A percentile compares a stretch with the other conserved stretches of the same genome.
Conservation (phyloP, 1,284 basidiomycete genomes). For the Leccinum subatratum region DNA sequence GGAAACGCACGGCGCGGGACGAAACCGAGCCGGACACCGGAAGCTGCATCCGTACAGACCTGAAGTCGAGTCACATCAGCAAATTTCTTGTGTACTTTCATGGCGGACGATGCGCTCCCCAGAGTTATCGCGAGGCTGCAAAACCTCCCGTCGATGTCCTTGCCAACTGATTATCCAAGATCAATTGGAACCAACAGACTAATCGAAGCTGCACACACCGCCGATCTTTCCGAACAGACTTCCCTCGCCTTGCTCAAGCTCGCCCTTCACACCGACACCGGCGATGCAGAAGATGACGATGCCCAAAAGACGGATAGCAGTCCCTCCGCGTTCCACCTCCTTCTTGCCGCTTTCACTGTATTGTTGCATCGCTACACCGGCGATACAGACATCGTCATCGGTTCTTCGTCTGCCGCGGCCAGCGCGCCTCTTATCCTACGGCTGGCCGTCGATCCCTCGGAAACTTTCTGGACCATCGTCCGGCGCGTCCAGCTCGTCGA, state of each 20-base stretch:
- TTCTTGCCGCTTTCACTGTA: constrained; percentile 87
- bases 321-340: constrained; percentile 86
- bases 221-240: constrained; percentile 65
- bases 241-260: constrained; percentile 71
- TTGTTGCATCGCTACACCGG: constrained; percentile 94
- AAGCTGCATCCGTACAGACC: not conserved
- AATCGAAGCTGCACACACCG: constrained; percentile 73
- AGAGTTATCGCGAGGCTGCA: constrained; percentile 62
- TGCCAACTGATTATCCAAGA: constrained; percentile 96
- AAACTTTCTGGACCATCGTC: constrained; percentile 93
- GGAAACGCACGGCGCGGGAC: no score
- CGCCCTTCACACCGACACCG: constrained; percentile 63
- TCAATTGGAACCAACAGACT: constrained; percentile 69
- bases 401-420: constrained; percentile 79
- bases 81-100: constrained; percentile 18
- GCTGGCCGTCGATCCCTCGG: constrained; percentile 78
- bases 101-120: constrained; percentile 41
- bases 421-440: constrained; percentile 82
- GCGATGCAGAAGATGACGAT: constrained; percentile 52
- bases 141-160: constrained; percentile 82
- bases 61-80: constrained; percentile 6
- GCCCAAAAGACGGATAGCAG: constrained; percentile 39
- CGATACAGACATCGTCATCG: constrained; percentile 92
- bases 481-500: constrained; percentile 81
- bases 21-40: no score